These are phyloP conservation scores for Colletotrichum sp. DNA, from an alignment of 2,329 filamentous ascomycete species.

Conservation along the genomic window DNA sequence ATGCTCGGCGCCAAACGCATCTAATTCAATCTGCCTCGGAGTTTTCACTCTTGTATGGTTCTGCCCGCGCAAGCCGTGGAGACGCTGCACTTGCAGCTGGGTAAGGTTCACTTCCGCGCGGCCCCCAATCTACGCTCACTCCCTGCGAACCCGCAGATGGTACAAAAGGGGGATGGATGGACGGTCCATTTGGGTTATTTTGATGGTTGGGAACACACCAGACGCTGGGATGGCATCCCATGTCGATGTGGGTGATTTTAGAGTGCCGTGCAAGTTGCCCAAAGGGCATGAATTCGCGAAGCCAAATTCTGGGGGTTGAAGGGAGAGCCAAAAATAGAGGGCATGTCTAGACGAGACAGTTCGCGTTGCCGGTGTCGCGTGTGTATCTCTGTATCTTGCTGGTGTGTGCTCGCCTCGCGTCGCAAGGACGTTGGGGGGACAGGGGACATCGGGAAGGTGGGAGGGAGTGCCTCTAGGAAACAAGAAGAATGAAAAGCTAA, in stretches of 20 bases:
- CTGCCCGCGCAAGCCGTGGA: background rate
- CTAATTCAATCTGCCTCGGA: background rate
- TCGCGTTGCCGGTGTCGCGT: background rate
- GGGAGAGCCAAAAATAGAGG: constrained; percentile 9
- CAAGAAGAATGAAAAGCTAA: background rate
- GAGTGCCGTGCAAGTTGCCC: background rate
- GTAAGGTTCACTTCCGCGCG: background rate
- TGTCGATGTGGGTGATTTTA: background rate
- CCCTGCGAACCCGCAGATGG: background rate
- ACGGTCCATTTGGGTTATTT: background rate
- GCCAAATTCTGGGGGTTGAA: background rate
- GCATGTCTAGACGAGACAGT: constrained; percentile 17
- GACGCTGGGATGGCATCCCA: background rate
- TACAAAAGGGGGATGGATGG: background rate
- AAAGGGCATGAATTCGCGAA: constrained; percentile 11
- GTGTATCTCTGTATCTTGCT: background rate
- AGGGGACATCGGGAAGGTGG: background rate
- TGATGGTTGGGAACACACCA: background rate
- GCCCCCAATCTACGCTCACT: background rate
- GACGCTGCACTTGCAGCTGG: background rate
- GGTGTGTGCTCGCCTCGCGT: background rate
- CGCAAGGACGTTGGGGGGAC: background rate
- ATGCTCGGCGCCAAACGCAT: background rate
- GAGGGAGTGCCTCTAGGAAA: background rate
- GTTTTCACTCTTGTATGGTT: background rate